Evolutionary conservation across 2,329 filamentous ascomycete species (phyloP), one percentile per base, ranked within the genome.

Genomic region (Colletotrichum graminicola): DNA sequence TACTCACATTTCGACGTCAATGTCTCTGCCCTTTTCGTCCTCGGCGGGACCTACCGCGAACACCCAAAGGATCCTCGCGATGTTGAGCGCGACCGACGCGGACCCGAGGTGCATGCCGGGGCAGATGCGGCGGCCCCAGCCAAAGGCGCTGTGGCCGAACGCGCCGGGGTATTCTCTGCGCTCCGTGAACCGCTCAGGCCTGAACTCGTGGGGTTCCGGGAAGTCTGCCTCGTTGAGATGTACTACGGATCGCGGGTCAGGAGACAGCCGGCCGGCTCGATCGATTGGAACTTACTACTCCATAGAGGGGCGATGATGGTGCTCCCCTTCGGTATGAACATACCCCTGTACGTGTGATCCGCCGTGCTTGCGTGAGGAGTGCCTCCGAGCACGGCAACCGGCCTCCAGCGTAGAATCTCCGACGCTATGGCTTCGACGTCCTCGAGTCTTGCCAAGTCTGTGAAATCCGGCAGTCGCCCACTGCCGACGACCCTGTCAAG

Each of bases 1-100:
- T 80, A 51, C 49, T 79, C 34, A 83, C 82, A 82, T 83, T 39
- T 84, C 81, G 1, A 81, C 80, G 0, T 82, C 80, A 14, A 82
- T 71, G 1, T 80, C 73, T 12, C 47, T 62, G 7, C 64, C 64
- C 5, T 49, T 52, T 3, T 61, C 47, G 5, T 68, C 72, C 2
- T 45, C 23, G 8, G 21, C 57, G 2, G 79, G 76, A 1, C 67
- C 72, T 7, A 85, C 76, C 0, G 85, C 75, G 56, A 89, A 89
- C 0, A 81, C 87, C 88, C 88, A 90, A 0, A 91, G 76, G 0
- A 87, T 78, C 1, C 84, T 82, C 0, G 85, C 81, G 26, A 87
- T 82, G 45, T 82, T 84, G 1, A 87, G 76, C 1, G 81, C 79
- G 0, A 89, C 80, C 0, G 83, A 87, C 0, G 85, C 83, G 56